A percentile compares a stretch with the other conserved stretches of the same genome.
These are phyloP conservation scores for Serendipita indica DNA, from an alignment of 768 basidiomycete genomes.

Conservation along the genomic window DNA sequence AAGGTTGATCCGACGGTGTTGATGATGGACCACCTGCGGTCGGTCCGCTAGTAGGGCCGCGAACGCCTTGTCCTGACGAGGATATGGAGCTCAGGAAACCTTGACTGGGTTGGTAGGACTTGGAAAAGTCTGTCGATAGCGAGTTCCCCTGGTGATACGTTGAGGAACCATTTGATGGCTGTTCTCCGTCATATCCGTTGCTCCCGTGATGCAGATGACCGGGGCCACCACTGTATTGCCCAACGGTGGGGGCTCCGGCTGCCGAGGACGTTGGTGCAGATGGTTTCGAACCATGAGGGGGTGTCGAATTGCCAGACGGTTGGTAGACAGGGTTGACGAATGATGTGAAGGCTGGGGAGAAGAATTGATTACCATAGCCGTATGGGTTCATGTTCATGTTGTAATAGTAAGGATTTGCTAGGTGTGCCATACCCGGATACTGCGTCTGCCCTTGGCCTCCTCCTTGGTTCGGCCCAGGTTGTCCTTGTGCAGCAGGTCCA, in stretches of 20 bases:
- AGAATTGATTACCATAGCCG: not conserved
- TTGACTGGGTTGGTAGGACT: not conserved
- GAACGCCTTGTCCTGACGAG: not conserved
- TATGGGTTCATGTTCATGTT: constrained; percentile 7
- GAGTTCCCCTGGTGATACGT: not conserved
- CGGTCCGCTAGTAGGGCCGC: not conserved
- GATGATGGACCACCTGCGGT: not conserved
- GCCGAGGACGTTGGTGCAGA: not conserved
- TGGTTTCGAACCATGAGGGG: constrained; percentile 2
- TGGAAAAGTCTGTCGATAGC: not conserved
- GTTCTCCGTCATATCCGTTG: not conserved
- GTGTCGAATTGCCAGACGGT: not conserved
- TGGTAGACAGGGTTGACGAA: constrained; percentile 6
- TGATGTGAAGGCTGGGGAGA: not conserved
- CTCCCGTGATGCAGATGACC: constrained; percentile 1
- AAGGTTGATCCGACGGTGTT: not conserved
- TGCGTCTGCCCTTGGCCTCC: constrained; percentile 5
- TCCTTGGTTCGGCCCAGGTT: not conserved
- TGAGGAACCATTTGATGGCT: not conserved
- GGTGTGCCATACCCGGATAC: constrained; percentile 2
- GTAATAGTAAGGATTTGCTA: not conserved
- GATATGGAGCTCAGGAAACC: not conserved
- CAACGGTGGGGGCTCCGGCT: not conserved
- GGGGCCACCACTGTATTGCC: not conserved
- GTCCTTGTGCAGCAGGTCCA: not conserved